Conservation (phyloP, 192 early-diverging fungal genomes). For the Backusella mclennaniae region DNA sequence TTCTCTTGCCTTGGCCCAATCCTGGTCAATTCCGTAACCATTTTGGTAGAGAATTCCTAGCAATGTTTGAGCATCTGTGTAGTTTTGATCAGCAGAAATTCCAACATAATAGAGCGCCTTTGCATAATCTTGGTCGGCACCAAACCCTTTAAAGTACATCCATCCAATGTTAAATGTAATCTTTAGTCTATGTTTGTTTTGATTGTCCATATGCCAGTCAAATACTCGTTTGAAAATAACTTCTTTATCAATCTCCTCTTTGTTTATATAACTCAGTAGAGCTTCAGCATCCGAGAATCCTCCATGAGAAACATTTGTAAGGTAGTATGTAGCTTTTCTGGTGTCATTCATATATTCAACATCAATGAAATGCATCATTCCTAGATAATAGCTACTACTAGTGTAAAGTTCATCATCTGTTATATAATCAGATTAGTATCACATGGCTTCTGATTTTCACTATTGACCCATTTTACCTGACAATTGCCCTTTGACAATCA, state of each 20-base stretch:
- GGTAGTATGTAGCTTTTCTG: not conserved
- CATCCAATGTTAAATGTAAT: not conserved
- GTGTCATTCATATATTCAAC: not conserved
- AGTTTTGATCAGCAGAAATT: not conserved
- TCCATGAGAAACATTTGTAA: not conserved
- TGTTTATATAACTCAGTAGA: not conserved
- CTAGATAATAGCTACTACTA: not conserved
- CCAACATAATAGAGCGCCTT: not conserved
- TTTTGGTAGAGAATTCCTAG: not conserved
- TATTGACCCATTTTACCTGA: too few species aligned
- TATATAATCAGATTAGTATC: too few species aligned
- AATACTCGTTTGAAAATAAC: not conserved
- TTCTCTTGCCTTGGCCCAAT: too few species aligned
- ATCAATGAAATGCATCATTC: not conserved
- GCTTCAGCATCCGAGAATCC: not conserved
- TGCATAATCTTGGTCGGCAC: not conserved
- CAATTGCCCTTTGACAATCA: too few species aligned
- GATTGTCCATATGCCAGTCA: not conserved
- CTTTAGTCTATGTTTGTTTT: not conserved
- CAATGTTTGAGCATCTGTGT: not conserved
- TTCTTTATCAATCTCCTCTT: not conserved
- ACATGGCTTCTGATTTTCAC: too few species aligned
- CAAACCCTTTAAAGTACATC: not conserved
- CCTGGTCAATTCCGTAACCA: not conserved
- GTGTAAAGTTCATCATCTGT: too few species aligned